Evolutionary conservation across 257 asterid genomes (phyloP).

Genomic region (Nyctanthes arbortristis): DNA sequence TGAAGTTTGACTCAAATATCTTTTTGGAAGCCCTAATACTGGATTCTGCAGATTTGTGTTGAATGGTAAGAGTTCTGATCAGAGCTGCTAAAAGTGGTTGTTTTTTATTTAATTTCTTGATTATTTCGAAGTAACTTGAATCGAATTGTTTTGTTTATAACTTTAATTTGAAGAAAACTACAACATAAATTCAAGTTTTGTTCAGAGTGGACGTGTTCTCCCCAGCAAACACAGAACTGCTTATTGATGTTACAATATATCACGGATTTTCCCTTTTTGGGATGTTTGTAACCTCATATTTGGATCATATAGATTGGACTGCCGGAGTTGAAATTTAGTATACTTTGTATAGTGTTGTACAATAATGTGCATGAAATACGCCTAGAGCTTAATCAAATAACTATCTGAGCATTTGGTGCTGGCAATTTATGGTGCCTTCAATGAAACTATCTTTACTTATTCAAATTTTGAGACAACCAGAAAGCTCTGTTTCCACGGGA

Average conservation of each 20-base stretch:
- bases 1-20: slow-evolving; percentile 16
- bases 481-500: no score
- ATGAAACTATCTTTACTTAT: no score
- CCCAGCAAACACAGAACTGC: not conserved
- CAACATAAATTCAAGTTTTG: not conserved
- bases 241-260: slow-evolving; percentile 2
- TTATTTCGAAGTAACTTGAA: slow-evolving; percentile 23
- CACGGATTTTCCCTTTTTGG: no score
- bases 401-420: no score
- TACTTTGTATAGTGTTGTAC: no score
- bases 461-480: no score
- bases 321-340: no score
- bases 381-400: no score
- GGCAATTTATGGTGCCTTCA: no score
- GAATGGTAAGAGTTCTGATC: slow-evolving; percentile 8
- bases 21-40: slow-evolving; percentile 5
- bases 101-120: slow-evolving; percentile 4
- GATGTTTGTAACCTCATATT: no score
- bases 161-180: slow-evolving; percentile 4
- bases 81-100: slow-evolving; percentile 24
- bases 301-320: no score
- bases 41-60: slow-evolving; percentile 4
- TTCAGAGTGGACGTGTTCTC: not conserved
- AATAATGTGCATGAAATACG: no score
- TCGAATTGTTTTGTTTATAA: not conserved